Evolutionary conservation across 2,329 filamentous ascomycete species (phyloP), one percentile per base, ranked within the genome.

Genomic region (Cytospora piceae): DNA sequence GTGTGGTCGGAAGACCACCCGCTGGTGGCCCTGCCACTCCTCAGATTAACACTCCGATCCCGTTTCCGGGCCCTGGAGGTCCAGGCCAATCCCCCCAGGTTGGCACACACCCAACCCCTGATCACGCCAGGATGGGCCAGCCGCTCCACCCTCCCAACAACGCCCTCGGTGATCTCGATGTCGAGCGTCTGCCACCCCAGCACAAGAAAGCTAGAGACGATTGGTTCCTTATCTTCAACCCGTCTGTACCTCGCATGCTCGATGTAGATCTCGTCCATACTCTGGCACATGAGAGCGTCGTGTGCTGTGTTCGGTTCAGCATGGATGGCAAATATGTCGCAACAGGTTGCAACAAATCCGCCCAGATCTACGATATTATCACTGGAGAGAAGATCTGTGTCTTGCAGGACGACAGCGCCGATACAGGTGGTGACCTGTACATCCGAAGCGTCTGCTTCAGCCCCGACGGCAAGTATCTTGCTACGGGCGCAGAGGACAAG

Each of bases 401-500:
- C 66, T 83, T 98, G 39, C 93, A 97, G 77, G 95, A 99, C 73
- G 91, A 94, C 72, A 90, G 85, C 55, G 92, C 93, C 55, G 93
- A 96, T 71, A 89, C 94, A 72, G 90, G 91, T 63, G 94, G 94
- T 32, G 95, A 99, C 78, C 83, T 99, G 37, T 99, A 98, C 78
- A 99, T 99, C 72, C 85, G 95, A 72, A 98, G 94, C 73, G 95
- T 99, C 63, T 99, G 95, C 83, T 99, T 99, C 84, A 98, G 94
- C 75, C 95, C 95, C 15, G 94, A 98, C 76, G 94, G 95, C 68
- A 90, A 91, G 74, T 97, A 93, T 73, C 86, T 99, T 39, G 95
- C 95, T 5, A 99, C 95, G 20, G 95, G 95, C 75, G 95, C 95
- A 2, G 95, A 99, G 77, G 95, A 99, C 79, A 98, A 97, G 82